These are phyloP conservation scores for Thamnidium elegans DNA, from an alignment of 192 early-diverging fungal genomes.

Conservation along the genomic window DNA sequence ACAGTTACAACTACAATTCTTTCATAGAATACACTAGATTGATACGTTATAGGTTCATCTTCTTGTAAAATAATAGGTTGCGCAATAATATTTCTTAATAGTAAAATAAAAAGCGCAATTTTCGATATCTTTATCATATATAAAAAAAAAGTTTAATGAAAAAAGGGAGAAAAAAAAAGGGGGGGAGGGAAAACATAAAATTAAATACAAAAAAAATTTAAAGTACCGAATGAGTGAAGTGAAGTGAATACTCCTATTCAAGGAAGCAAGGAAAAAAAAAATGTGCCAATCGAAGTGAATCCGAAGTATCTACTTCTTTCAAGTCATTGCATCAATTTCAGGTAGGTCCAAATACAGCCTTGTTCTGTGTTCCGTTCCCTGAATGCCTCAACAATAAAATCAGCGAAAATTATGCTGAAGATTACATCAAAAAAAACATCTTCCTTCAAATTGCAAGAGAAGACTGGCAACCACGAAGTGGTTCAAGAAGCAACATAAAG, in stretches of 20 bases:
- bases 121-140: constrained; percentile 1
- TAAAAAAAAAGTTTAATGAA: not conserved
- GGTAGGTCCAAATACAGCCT: too few species aligned
- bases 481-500: not conserved
- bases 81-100: constrained; percentile 1
- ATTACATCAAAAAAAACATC: not conserved
- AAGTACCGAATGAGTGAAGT: too few species aligned
- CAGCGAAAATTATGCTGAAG: not conserved
- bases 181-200: constrained; percentile 1
- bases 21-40: constrained; percentile 41
- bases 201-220: constrained; percentile 6
- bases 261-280: too few species aligned
- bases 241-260: too few species aligned
- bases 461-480: not conserved
- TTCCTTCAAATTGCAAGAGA: not conserved
- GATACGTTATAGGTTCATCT: not conserved
- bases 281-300: too few species aligned
- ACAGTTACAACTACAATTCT: constrained; percentile 49
- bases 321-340: too few species aligned
- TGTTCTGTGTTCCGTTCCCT: too few species aligned
- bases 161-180: not conserved
- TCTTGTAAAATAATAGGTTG: not conserved
- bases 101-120: not conserved
- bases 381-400: not conserved
- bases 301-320: too few species aligned